Evolutionary conservation across 2,329 filamentous ascomycete genomes (phyloP), one percentile per base, ranked within the genome.

Genomic region (Elsinoe perseae): DNA sequence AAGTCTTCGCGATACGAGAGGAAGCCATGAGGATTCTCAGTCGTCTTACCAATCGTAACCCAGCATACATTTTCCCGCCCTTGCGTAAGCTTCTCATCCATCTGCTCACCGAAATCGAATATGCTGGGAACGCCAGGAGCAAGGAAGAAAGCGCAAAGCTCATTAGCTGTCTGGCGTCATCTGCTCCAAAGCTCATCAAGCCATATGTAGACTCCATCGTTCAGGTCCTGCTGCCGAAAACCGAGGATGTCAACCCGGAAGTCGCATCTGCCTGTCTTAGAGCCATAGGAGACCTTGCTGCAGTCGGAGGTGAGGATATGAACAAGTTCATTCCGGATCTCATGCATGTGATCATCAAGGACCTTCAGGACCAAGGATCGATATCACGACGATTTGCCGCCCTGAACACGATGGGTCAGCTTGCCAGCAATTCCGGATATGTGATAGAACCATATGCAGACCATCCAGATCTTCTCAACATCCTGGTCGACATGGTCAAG

Each of bases 121-220:
- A 96, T 65, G 95, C 93, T 5, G 95, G 95, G 68, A 93, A 92
- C 53, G 81, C 92, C 6, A 83, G 89, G 46, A 95, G 92, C 71
- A 97, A 97, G 71, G 92, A 97, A 71, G 93, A 98, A 70, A 96
- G 91, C 64, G 91, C 93, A 8, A 91, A 90, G 67, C 77, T 98
- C 2, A 85, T 98, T 60, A 95, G 91, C 63, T 81, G 97, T 57
- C 82, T 98, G 36, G 92, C 97, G 6, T 86, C 90, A 61, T 95
- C 96, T 66, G 92, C 93, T 0, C 92, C 95, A 59, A 86, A 86
- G 56, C 79, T 98, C 10, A 95, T 98, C 68, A 92, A 92, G 69
- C 92, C 93, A 2, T 97, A 97, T 65, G 93, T 98, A 44, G 90
- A 96, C 65, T 90, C 93, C 1, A 97, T 98, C 81, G 88, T 97